Evolutionary conservation across 2,329 filamentous ascomycete species (phyloP).

Genomic region (Verruconis gallopava): DNA sequence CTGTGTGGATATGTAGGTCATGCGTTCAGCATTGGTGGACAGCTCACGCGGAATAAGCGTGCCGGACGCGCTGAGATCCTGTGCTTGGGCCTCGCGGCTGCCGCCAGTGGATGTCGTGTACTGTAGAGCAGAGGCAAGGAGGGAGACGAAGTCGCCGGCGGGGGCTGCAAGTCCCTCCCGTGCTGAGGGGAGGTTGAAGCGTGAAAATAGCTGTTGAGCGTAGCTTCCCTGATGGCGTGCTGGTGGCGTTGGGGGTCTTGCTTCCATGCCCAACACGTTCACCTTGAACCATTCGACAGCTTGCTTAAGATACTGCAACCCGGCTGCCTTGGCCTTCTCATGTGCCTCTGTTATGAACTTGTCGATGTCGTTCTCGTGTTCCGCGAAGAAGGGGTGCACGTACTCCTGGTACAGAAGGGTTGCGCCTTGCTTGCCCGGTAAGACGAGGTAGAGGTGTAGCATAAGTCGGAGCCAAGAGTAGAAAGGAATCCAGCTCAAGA

Average conservation of each 20-base stretch:
- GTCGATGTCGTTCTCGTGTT: constrained; percentile 83
- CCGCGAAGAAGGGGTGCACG: constrained; percentile 74
- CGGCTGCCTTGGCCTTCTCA: constrained; percentile 62
- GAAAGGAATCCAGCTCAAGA: constrained; percentile 84
- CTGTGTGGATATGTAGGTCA: constrained; percentile 65
- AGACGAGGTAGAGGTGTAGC: constrained; percentile 84
- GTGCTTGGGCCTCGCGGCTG: constrained; percentile 25
- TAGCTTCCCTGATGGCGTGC: constrained; percentile 42
- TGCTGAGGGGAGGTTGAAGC: constrained; percentile 54
- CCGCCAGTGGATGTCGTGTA: constrained; percentile 39
- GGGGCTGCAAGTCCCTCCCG: constrained; percentile 37
- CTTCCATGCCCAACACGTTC: constrained; percentile 65
- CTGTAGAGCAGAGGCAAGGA: constrained; percentile 63
- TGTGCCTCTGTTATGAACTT: constrained; percentile 74
- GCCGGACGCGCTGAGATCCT: constrained; percentile 43
- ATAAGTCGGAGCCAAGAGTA: constrained; percentile 82
- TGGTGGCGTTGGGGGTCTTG: constrained; percentile 37
- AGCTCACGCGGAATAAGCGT: constrained; percentile 60
- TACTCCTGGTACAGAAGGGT: constrained; percentile 72
- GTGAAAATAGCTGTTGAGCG: constrained; percentile 67
- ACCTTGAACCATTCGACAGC: constrained; percentile 49
- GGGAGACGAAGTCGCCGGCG: constrained; percentile 58
- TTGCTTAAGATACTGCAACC: constrained; percentile 44
- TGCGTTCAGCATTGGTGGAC: constrained; percentile 47
- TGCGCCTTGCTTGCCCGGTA: constrained; percentile 94